Evolutionary conservation across 805 yeast genomes (phyloP), one percentile per base, ranked within the genome.

Genomic region (Lipomyces orientalis): DNA sequence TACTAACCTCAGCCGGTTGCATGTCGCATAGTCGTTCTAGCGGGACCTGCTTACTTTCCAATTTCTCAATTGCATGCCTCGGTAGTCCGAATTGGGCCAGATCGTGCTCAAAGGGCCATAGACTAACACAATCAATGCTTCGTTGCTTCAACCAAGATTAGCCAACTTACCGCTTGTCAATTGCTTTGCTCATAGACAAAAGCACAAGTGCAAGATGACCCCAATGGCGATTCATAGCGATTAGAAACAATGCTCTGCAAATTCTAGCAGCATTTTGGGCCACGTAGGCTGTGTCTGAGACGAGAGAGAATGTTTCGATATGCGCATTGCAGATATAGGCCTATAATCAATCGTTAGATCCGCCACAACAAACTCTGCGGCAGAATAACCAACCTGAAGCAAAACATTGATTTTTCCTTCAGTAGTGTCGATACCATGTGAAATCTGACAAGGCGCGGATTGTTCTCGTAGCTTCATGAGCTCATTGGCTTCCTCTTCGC

Each of bases 191-290:
- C 25, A 95, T 82, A 7, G 91, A 85, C 35, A 95, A 80, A 85
- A 93, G 84, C 5, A 89, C 85, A 64, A 87, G 86, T 60, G 95
- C 84, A 69, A 93, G 87, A 6, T 80, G 77, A 0, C 98, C 97
- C 99, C 99, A 95, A 66, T 96, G 82, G 72, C 99, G 83, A 75
- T 91, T 90, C 46, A 95, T 81, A 49, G 97, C 96, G 69, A 95
- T 87, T 69, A 93, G 80, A 73, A 95, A 93, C 60, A 96, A 81
- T 0, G 99, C 97, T 33, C 98, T 86, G 72, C 97, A 87, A 43
- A 95, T 94, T 81, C 99, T 88, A 0, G 94, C 92, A 2, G 98
- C 86, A 75, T 95, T 95, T 75, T 95, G 99, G 0, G 98, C 98
- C 65, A 95, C 97, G 76, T 95, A 95, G 70, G 91, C 90, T 60